A percentile compares a stretch with the other conserved stretches of the same genome.
phyloP scores from a whole-genome alignment of 2,329 filamentous ascomycete species.

The Arthrobotrys megalospora region DNA sequence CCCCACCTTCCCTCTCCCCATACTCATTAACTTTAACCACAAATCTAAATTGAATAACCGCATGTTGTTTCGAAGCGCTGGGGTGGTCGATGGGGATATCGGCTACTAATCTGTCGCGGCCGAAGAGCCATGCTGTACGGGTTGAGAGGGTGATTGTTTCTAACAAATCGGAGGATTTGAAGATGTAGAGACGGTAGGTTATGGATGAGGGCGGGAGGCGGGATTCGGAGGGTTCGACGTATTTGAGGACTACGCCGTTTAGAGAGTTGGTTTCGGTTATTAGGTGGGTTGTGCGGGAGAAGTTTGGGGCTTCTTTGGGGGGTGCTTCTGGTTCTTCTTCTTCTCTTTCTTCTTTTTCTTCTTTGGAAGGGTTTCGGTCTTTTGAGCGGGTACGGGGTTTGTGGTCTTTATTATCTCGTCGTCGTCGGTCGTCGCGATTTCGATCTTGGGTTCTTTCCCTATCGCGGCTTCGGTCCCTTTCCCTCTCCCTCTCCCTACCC shows the following conservation, averaged over 20 bases:
- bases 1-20: slow-evolving; percentile 83
- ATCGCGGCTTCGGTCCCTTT: slow-evolving; percentile 61
- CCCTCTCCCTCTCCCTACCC: slow-evolving; percentile 39
- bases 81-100: slow-evolving; percentile 90
- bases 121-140: slow-evolving; percentile 91
- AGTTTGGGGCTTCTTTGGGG: slow-evolving; percentile 91
- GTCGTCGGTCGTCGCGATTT: slow-evolving; percentile 8
- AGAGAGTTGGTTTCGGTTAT: slow-evolving; percentile 91
- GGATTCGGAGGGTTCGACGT: slow-evolving; percentile 93
- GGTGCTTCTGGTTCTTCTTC: slow-evolving; percentile 67
- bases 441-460: slow-evolving; percentile 14
- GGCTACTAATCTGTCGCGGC: slow-evolving; percentile 83
- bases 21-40: slow-evolving; percentile 87
- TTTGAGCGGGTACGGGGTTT: slow-evolving; percentile 17
- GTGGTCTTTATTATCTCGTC: not conserved
- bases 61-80: slow-evolving; percentile 94
- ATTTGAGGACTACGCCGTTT: slow-evolving; percentile 88
- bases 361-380: not conserved
- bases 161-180: slow-evolving; percentile 84
- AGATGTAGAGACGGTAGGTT: slow-evolving; percentile 91
- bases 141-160: slow-evolving; percentile 80
- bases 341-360: slow-evolving; percentile 58
- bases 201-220: slow-evolving; percentile 85
- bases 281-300: slow-evolving; percentile 81
- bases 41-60: slow-evolving; percentile 92